Evolutionary conservation across 2,329 filamentous ascomycete species (phyloP), one percentile per base, ranked within the genome.

Genomic region (Akanthomyces uredinophilus): DNA sequence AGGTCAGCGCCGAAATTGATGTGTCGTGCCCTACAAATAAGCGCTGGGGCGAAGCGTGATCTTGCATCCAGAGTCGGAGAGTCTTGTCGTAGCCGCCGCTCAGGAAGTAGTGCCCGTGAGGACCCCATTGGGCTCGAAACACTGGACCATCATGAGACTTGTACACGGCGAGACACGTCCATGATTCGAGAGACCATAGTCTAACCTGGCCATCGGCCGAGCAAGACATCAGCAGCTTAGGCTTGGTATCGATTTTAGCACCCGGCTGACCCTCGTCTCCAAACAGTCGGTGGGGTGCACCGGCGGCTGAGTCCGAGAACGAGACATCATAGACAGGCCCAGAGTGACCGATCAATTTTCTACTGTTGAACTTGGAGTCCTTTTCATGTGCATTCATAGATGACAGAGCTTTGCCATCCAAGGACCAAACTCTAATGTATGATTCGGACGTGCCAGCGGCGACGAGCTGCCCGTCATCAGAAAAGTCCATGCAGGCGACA

Each of bases 401-500:
- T 51, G 85, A 85, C 14, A 99, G 84, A 4, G 91, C 84, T 65
- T 89, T 90, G 65, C 94, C 95, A 69, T 96, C 91, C 46, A 98
- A 80, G 44, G 90, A 90, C 92, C 94, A 99, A 14, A 99, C 85
- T 18, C 94, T 90, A 68, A 99, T 96, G 72, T 97, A 98, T 0
- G 94, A 98, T 71, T 98, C 93, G 60, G 89, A 87, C 53, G 93
- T 96, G 32, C 95, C 96, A 24, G 88, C 90, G 27, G 95, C 95
- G 43, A 95, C 91, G 32, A 98, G 83, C 66, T 88, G 84, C 65
- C 91, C 89, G 71, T 99, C 95, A 60, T 94, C 90, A 0, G 94
- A 97, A 71, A 99, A 97, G 70, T 98, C 94, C 72, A 98, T 86
- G 71, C 91, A 96, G n/a, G 91, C 92, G 63, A 96, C 84, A 61